These are phyloP conservation scores for Puccinia triticina DNA, from an alignment of 1,284 basidiomycete species.

Conservation along the genomic window DNA sequence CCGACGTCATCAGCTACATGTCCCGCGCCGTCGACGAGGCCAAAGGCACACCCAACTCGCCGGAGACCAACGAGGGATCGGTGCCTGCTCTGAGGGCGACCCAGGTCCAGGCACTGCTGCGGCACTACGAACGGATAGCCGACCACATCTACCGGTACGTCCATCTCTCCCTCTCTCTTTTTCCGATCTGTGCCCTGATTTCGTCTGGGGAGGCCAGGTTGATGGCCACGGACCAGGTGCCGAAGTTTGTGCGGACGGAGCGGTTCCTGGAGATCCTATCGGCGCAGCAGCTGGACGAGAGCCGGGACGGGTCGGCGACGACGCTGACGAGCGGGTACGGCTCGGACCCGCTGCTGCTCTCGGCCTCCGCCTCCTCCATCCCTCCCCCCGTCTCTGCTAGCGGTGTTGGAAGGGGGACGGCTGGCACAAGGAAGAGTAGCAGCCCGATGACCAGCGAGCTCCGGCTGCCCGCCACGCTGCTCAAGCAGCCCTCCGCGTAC, in stretches of 20 bases:
- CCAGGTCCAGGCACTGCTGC: conserved; percentile 89
- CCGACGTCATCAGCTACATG: conserved; percentile 89
- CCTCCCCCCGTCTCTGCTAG: background rate
- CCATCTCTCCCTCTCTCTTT: background rate
- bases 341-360: background rate
- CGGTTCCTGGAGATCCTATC: conserved; percentile 45
- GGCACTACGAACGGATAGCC: conserved; percentile 93
- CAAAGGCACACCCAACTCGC: conserved; percentile 34
- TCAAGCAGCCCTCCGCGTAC: too few species aligned
- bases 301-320: background rate
- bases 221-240: conserved; percentile 51
- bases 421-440: too few species aligned
- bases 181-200: too few species aligned
- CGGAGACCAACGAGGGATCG: conserved; percentile 60
- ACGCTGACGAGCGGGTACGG: conserved; percentile 15
- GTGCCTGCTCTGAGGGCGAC: conserved; percentile 69
- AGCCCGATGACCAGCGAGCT: too few species aligned
- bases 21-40: conserved; percentile 63
- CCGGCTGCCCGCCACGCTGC: too few species aligned
- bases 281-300: conserved; percentile 36
- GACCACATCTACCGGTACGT: conserved; percentile 85
- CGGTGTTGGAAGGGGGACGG: too few species aligned
- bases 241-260: conserved; percentile 48
- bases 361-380: background rate
- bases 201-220: too few species aligned